phyloP scores from a whole-genome alignment of 345 rosid genomes.

The Lepidium sativum region DNA sequence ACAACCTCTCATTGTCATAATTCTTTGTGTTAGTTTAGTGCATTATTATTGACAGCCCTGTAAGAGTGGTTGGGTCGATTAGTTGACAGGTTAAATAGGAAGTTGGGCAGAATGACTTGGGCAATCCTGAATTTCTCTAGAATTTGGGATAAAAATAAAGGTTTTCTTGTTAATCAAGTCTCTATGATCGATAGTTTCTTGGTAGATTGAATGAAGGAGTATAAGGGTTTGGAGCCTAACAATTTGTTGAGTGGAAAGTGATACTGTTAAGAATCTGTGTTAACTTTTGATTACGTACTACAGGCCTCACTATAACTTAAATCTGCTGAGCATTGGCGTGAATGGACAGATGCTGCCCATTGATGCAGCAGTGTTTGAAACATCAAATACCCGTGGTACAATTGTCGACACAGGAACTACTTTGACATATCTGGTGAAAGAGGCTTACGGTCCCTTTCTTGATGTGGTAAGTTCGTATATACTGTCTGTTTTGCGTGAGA shows the following conservation, averaged over 20 bases:
- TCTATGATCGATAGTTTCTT: neutral
- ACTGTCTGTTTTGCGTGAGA: neutral
- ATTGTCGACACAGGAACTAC: conserved; percentile 98
- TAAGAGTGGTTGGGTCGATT: neutral
- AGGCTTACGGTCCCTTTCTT: conserved; percentile 72
- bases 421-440: conserved; percentile 84
- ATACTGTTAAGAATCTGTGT: neutral
- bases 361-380: conserved; percentile 52
- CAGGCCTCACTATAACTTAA: conserved; percentile 98
- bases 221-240: neutral
- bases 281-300: conserved; percentile 14
- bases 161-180: neutral
- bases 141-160: neutral
- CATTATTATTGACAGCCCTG: neutral
- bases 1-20: neutral
- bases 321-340: conserved; percentile 68
- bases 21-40: neutral
- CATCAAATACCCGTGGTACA: conserved; percentile 72
- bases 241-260: neutral
- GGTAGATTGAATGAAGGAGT: neutral
- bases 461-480: conserved; percentile 58
- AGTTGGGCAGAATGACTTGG: neutral
- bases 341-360: conserved; percentile 62
- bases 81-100: neutral
- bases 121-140: neutral